Evolutionary conservation across 352 stramenopile species (phyloP).

Genomic region (Elongisporangium undulatum): DNA sequence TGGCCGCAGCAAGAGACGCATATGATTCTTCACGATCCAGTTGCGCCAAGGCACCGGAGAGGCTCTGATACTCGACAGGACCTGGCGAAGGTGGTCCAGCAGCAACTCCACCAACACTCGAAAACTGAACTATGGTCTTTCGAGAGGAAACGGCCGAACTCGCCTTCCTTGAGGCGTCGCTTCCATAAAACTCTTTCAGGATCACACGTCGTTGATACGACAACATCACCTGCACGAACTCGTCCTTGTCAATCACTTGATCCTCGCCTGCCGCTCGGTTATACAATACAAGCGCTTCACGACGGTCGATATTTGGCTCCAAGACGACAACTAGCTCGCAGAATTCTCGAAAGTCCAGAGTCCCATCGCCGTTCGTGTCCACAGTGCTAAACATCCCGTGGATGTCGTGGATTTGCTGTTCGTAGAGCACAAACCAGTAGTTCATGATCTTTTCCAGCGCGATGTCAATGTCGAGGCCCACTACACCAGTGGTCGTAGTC

Average conservation of each 20-base stretch:
- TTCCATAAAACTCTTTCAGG: slow-evolving; percentile 56
- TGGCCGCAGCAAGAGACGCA: slow-evolving; percentile 46
- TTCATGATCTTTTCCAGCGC: slow-evolving; percentile 76
- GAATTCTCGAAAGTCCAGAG: slow-evolving; percentile 70
- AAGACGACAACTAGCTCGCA: slow-evolving; percentile 57
- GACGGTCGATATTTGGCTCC: slow-evolving; percentile 60
- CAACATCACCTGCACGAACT: slow-evolving; percentile 77
- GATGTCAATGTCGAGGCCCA: slow-evolving; percentile 53
- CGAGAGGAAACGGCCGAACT: background rate
- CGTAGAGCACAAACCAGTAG: slow-evolving; percentile 74
- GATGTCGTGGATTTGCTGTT: slow-evolving; percentile 75
- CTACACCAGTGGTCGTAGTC: slow-evolving; percentile 7
- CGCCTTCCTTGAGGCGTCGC: slow-evolving; percentile 10
- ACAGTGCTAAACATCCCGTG: slow-evolving; percentile 66
- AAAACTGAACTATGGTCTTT: background rate
- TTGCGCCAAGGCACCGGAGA: slow-evolving; percentile 15
- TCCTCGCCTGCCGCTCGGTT: slow-evolving; percentile 62
- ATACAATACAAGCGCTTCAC: slow-evolving; percentile 54
- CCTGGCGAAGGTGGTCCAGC: background rate
- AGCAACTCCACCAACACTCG: background rate
- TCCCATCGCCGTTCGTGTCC: slow-evolving; percentile 68
- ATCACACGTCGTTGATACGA: slow-evolving; percentile 62
- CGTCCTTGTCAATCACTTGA: slow-evolving; percentile 76
- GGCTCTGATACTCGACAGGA: slow-evolving; percentile 17
- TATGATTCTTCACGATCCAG: slow-evolving; percentile 56